Conservation (phyloP, 2,329 filamentous ascomycete species). For the Diaporthe destruens region DNA sequence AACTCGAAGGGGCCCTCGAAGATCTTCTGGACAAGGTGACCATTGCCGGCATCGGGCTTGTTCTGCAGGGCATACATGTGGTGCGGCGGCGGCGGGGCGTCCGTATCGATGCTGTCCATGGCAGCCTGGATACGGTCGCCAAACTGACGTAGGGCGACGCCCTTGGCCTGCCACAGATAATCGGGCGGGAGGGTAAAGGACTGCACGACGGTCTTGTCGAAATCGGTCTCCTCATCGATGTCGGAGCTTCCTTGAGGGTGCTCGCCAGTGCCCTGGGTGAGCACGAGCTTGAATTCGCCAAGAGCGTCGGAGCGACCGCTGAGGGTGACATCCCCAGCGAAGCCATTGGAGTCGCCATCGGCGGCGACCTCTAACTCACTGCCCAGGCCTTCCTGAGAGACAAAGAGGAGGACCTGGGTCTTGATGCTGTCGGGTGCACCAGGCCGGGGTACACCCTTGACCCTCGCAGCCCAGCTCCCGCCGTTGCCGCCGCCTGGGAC, state of each 20-base stretch:
- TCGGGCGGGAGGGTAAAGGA: constrained; percentile 77
- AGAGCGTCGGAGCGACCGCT: constrained; percentile 78
- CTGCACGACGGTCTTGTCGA: constrained; percentile 81
- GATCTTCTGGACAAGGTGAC: constrained; percentile 90
- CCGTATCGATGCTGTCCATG: constrained; percentile 58
- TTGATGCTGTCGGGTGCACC: constrained; percentile 76
- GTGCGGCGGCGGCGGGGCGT: constrained; percentile 79
- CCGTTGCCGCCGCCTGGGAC: constrained; percentile 86
- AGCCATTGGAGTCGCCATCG: constrained; percentile 61
- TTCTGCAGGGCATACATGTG: constrained; percentile 86
- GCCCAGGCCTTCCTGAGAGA: constrained; percentile 79
- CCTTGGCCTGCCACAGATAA: constrained; percentile 86
- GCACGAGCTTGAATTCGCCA: constrained; percentile 82
- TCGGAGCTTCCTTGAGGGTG: constrained; percentile 75
- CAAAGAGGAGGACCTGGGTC: constrained; percentile 85
- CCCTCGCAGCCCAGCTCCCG: constrained; percentile 90
- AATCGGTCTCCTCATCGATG: constrained; percentile 75
- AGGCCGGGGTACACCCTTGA: constrained; percentile 83
- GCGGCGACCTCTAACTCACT: constrained; percentile 71
- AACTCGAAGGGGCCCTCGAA: constrained; percentile 94
- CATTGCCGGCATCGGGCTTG: constrained; percentile 77
- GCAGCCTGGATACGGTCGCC: constrained; percentile 64
- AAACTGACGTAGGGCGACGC: constrained; percentile 65
- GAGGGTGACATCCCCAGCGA: constrained; percentile 74
- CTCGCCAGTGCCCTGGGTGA: constrained; percentile 77